Evolutionary conservation across 169 alveolate species (phyloP).

Genomic region (Babesia caballi): DNA sequence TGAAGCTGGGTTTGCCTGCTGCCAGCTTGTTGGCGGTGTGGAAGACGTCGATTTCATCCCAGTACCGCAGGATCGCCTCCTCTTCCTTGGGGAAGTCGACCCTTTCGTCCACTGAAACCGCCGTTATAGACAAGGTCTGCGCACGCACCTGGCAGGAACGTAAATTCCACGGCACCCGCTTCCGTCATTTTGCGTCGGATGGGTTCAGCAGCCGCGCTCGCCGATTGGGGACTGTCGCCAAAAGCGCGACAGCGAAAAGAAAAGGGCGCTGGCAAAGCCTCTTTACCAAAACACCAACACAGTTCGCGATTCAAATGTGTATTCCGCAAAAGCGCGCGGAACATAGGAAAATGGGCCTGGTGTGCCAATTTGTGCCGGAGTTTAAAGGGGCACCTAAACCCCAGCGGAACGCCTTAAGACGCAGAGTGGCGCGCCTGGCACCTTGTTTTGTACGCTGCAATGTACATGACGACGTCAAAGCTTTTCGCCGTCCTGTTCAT

Average conservation of each 20-base stretch:
- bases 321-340: conserved; percentile 1
- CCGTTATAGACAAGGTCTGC: neutral
- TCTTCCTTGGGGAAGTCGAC: conserved; percentile 87
- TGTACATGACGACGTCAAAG: conserved; percentile 12
- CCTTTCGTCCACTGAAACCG: conserved; percentile 74
- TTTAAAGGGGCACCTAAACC: too few relatives aligned
- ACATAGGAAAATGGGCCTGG: neutral
- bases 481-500: conserved; percentile 2
- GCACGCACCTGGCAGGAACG: conserved; percentile 47
- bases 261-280: neutral
- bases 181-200: conserved; percentile 4
- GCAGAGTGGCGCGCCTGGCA: neutral
- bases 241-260: neutral
- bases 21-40: conserved; percentile 71
- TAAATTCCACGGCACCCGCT: neutral
- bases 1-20: conserved; percentile 86
- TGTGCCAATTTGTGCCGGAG: too few relatives aligned
- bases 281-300: neutral
- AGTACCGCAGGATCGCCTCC: conserved; percentile 80
- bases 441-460: neutral
- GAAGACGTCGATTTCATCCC: conserved; percentile 85
- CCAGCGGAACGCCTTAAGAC: neutral
- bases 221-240: neutral
- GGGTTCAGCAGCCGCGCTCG: neutral
- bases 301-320: neutral